Evolutionary conservation across 23 red algal species (phyloP).

Genomic region (Gracilaria vermiculophylla): DNA sequence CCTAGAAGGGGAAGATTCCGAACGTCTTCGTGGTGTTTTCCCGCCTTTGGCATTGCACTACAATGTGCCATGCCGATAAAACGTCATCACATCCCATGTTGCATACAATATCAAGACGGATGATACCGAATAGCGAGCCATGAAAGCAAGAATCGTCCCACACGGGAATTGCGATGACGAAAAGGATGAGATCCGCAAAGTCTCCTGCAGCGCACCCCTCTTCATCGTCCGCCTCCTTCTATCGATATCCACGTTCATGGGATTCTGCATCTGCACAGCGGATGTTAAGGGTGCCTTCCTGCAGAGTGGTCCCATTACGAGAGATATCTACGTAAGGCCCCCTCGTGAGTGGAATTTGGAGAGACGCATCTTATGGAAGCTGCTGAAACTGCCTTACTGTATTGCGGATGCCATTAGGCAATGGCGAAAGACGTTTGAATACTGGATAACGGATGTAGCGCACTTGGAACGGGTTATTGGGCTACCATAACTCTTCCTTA

Average conservation of each 20-base stretch:
- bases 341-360: not conserved
- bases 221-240: slow-evolving; percentile 19
- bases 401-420: slow-evolving; percentile 27
- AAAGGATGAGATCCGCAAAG: slow-evolving; percentile 44
- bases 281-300: slow-evolving; percentile 24
- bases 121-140: not conserved
- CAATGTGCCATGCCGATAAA: not conserved
- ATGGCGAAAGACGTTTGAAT: slow-evolving; percentile 5
- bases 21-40: too few species aligned
- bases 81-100: slow-evolving; percentile 21
- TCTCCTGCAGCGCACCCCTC: slow-evolving; percentile 13
- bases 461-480: slow-evolving; percentile 3
- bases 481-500: not conserved
- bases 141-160: slow-evolving; percentile 28
- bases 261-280: not conserved
- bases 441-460: not conserved
- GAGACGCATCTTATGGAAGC: not conserved
- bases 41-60: too few species aligned
- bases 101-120: slow-evolving; percentile 39
- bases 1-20: too few species aligned
- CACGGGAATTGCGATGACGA: slow-evolving; percentile 34
- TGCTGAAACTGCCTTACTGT: slow-evolving; percentile 30
- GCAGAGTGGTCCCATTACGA: slow-evolving; percentile 24
- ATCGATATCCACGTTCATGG: slow-evolving; percentile 5
- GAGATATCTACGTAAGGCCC: slow-evolving; percentile 23